phyloP scores from a whole-genome alignment of 1,139 yeast species.

The Candida freyschussii region DNA sequence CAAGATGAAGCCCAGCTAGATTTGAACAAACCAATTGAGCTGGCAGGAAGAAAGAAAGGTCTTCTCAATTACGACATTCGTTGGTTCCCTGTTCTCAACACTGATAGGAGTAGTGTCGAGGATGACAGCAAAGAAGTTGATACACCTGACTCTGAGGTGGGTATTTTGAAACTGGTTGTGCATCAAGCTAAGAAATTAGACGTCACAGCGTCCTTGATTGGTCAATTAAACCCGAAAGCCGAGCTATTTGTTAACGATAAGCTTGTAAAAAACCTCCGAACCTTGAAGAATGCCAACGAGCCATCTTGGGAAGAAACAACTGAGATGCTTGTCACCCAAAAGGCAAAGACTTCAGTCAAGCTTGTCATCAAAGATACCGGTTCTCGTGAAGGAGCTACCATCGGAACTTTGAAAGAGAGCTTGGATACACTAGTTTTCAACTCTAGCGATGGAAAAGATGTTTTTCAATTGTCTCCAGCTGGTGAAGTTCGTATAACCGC shows the following conservation, averaged over 20 bases:
- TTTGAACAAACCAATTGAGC: conserved; percentile 24
- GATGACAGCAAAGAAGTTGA: conserved; percentile 28
- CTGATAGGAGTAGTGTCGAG: conserved; percentile 13
- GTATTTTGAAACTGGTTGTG: conserved; percentile 65
- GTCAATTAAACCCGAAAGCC: conserved; percentile 67
- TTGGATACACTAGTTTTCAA: conserved; percentile 52
- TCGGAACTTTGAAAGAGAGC: conserved; percentile 51
- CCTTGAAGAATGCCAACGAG: conserved; percentile 59
- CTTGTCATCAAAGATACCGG: conserved; percentile 55
- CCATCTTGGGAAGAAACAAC: conserved; percentile 66
- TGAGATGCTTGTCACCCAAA: conserved; percentile 58
- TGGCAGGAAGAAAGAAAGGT: conserved; percentile 57
- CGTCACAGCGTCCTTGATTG: conserved; percentile 56
- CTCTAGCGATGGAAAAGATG: conserved; percentile 43
- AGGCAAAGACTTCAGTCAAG: conserved; percentile 48
- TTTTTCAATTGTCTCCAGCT: conserved; percentile 44
- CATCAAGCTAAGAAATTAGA: conserved; percentile 74
- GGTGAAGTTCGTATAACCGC: conserved; percentile 53
- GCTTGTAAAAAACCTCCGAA: conserved; percentile 51
- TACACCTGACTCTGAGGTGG: conserved; percentile 54
- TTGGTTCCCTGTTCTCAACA: conserved; percentile 53
- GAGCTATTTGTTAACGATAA: conserved; percentile 56
- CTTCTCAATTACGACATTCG: conserved; percentile 54
- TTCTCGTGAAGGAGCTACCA: conserved; percentile 39
- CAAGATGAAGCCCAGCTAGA: conserved; percentile 36